phyloP scores from a whole-genome alignment of 1,139 yeast genomes.

The Dujonia santamariae region DNA sequence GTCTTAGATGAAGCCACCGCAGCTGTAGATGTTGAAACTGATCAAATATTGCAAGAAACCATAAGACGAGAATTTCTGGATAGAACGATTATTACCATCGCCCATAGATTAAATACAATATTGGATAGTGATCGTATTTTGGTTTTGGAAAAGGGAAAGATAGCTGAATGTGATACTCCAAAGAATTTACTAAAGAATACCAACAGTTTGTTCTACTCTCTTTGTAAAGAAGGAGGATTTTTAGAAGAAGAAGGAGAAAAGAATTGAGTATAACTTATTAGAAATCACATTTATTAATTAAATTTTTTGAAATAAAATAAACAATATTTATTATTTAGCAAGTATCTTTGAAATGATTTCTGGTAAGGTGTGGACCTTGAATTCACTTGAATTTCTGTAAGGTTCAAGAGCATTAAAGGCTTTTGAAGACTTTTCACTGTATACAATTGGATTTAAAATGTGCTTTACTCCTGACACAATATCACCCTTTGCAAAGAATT shows the following conservation, averaged over 20 bases:
- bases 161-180: constrained; percentile 71
- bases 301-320: not conserved
- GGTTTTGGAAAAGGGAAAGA: constrained; percentile 65
- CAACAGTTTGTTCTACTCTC: constrained; percentile 45
- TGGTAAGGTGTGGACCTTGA: constrained; percentile 1
- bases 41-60: constrained; percentile 68
- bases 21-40: constrained; percentile 80
- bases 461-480: not conserved
- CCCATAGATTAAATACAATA: constrained; percentile 80
- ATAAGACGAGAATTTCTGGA: constrained; percentile 61
- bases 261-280: not conserved
- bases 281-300: not conserved
- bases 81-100: constrained; percentile 74
- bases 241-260: not conserved
- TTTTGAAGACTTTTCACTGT: not conserved
- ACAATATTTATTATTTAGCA: not conserved
- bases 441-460: not conserved
- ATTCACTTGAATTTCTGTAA: not conserved
- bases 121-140: constrained; percentile 73
- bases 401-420: not conserved
- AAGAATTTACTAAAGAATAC: constrained; percentile 39
- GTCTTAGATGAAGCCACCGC: constrained; percentile 86
- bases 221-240: constrained; percentile 50
- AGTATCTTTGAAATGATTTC: not conserved
- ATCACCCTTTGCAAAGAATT: not conserved